Base-by-base conservation (phyloP, 2,329 filamentous ascomycete genomes). In the Penicillium occitanis region DNA sequence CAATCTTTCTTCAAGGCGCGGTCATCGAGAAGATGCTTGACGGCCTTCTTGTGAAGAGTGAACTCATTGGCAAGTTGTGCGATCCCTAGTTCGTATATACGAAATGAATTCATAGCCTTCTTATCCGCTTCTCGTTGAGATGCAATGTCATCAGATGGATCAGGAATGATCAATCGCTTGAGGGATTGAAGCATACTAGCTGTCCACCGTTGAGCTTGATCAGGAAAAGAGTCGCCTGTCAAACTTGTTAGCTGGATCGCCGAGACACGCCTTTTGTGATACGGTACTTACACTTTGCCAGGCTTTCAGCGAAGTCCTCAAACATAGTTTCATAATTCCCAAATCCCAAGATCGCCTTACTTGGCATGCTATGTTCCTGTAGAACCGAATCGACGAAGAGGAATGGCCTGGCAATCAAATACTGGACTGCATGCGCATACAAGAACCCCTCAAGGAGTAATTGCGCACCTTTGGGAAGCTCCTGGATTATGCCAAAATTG, bases 391-490 rank as follows among this genome's bases (percentile, higher is more conserved):
- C 63, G 22, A 65, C 7, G n/a, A 65, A 65, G 4, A 53, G 13
- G 17, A 65, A 65, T 33, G 40, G 63, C 46, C 58, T 42, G 5
- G 3, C 5, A 3, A 65, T 42, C 11, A 65, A n/a, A 14, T 33
- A 0, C 1, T 28, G 6, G 44, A 1, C 11, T 1, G 22, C 11
- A 17, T 46, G 46, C 1, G 46, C 33, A 2, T 22, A 61, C 14
- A 65, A 30, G 8, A 65, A 40, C 13, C 55, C 63, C 17, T 65
- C 44, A 0, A 65, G 33, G n/a, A 65, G 42, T 0, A 65, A 2
- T 5, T 44, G 14, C 4, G 44, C 55, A 7, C 63, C 63, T 44
- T 19, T 61, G 0, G 55, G 17, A 2, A 61, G 55, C 3, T 25
- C n/a, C n/a, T 46, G 37, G 7, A 65, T 61, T 1, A n/a, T 22